Base-by-base conservation (phyloP, 352 stramenopile species). In the Phytopythium litorale region DNA sequence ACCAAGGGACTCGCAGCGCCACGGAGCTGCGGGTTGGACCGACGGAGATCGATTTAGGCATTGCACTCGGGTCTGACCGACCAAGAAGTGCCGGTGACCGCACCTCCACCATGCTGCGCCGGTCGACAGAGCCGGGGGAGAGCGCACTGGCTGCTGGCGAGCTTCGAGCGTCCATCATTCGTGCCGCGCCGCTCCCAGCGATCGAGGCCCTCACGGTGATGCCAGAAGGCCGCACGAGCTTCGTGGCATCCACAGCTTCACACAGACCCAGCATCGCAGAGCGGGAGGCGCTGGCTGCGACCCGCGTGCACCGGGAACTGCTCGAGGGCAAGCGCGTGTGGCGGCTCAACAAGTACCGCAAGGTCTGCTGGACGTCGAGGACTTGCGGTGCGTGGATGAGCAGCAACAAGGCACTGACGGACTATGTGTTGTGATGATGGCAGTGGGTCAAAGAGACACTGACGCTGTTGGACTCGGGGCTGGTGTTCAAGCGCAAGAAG, bases 391-490 rank as follows among this genome's bases (percentile, higher is more conserved):
- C 12, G 23, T 21, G 21, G 2, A 21, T 42, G 35, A 3, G 9
- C 9, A 40, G 35, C 12, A 40, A 15, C 35, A 40, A 15, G 35
- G 12, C 35, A 40, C 9, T 15, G 35, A 49, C 18, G 1, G 43
- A 25, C 8, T 13, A 0, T 49, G n/a, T 16, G 19, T 30, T 28
- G 43, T 23, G 48, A 37, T 8, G 12, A 30, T 11, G 18, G 32
- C 35, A 81, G 73, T 81, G 73, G 70, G 63, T 60, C 35, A 73
- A 75, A 28, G 73, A 81, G 45, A 65, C 63, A n/a, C 54, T 81
- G 23, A 59, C 63, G 21, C 52, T 78, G 6, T 45, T 70, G 0
- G 62, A 73, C 25, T 64, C 74, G 11, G 63, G 67, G 7, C 51
- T 82, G 30, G 45, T 78, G 38, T 68, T 81, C 25, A 57, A 68